Evolutionary conservation across 345 rosid genomes (phyloP).

Genomic region (Citrus cavaleriei): DNA sequence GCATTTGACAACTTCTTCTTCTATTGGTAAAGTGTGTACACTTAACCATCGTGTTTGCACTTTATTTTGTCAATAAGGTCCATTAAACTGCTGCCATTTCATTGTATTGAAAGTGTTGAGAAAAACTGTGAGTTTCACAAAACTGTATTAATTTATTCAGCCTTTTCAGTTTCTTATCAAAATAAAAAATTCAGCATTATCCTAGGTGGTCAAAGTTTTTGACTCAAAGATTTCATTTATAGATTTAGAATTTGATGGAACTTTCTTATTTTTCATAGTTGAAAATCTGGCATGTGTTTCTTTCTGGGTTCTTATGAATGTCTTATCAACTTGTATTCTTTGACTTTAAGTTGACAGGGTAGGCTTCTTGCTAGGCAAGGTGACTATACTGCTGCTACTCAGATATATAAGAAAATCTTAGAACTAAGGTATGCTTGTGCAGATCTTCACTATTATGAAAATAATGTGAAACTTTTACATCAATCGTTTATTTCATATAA

Average conservation of each 20-base stretch:
- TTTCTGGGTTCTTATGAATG: background rate
- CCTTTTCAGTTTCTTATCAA: no score
- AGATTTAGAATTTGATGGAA: background rate
- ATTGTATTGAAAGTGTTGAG: background rate
- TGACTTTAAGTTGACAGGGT: constrained; percentile 99
- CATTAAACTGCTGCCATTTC: background rate
- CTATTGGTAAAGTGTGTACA: background rate
- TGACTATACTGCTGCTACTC: constrained; percentile 62
- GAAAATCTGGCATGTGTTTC: background rate
- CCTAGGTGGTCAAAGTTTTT: background rate
- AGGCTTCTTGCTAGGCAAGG: constrained; percentile 72
- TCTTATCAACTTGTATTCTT: constrained; percentile 38
- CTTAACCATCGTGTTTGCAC: background rate
- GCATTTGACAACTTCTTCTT: background rate
- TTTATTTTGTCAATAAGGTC: background rate
- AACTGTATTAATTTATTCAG: background rate
- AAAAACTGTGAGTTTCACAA: background rate
- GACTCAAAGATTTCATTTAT: background rate
- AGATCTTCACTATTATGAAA: background rate
- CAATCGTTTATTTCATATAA: background rate
- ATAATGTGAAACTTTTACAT: background rate
- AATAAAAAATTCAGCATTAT: no score
- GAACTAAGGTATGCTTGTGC: constrained; percentile 67
- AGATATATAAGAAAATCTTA: constrained; percentile 64
- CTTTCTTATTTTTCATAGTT: background rate